A percentile compares a stretch with the other conserved stretches of the same genome.
Evolutionary conservation across 2,329 filamentous ascomycete species (phyloP).

Genomic region (Aspergillus ibericus): DNA sequence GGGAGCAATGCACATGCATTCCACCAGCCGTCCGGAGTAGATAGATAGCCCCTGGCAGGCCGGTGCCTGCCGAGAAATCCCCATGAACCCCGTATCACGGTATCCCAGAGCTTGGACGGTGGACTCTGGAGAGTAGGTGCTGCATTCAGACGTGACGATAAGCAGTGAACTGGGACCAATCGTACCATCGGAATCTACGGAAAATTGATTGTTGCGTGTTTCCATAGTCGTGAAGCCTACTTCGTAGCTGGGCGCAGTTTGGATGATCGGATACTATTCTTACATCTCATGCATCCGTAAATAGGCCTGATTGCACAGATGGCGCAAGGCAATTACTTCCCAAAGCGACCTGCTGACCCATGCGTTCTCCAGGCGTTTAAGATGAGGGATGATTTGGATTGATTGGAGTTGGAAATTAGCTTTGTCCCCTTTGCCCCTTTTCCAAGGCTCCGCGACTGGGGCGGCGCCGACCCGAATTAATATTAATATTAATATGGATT

Average conservation of each 20-base stretch:
- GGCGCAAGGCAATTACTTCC: too few species aligned
- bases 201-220: conserved; percentile 5
- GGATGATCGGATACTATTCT: not conserved
- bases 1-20: not conserved
- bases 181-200: not conserved
- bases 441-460: conserved; percentile 1
- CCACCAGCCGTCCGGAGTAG: not conserved
- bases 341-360: not conserved
- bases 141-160: conserved; percentile 13
- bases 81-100: not conserved
- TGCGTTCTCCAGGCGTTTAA: not conserved
- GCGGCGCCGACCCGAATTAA: not conserved
- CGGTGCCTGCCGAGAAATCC: conserved; percentile 1
- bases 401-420: conserved; percentile 1
- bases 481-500: not conserved
- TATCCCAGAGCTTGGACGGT: not conserved
- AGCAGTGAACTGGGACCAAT: conserved; percentile 11
- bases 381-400: conserved; percentile 2
- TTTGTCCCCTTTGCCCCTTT: not conserved
- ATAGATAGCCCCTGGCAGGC: not conserved
- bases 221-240: too few species aligned
- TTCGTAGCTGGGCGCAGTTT: not conserved
- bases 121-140: not conserved
- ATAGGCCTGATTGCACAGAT: conserved; percentile 4
- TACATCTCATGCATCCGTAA: not conserved